A percentile compares a stretch with the other conserved stretches of the same genome.
These are phyloP conservation scores for Agarophyton chilense DNA, from an alignment of 23 red algal species.

Conservation along the genomic window DNA sequence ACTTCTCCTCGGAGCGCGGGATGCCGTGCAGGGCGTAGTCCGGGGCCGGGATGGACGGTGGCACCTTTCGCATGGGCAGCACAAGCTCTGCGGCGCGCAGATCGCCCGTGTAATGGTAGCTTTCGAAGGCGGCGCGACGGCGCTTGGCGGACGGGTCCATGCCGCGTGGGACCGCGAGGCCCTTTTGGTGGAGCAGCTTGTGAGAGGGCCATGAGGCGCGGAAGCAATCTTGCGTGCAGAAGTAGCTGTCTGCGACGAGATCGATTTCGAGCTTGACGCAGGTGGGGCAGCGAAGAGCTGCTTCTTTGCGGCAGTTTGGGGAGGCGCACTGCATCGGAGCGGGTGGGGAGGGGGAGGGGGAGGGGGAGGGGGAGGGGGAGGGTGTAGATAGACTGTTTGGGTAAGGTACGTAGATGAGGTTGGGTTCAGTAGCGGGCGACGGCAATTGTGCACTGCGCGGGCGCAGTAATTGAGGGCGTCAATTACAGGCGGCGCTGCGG, in stretches of 20 bases:
- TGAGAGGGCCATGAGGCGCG: constrained; percentile 67
- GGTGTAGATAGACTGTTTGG: neutral
- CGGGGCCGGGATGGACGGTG: constrained; percentile 43
- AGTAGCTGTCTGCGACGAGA: constrained; percentile 51
- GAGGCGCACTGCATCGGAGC: constrained; percentile 54
- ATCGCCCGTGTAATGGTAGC: constrained; percentile 75
- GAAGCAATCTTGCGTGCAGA: constrained; percentile 90
- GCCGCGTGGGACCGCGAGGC: neutral
- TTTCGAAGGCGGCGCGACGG: constrained; percentile 35
- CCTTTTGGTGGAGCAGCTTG: constrained; percentile 80
- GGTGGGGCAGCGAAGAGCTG: constrained; percentile 68
- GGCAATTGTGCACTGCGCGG: neutral
- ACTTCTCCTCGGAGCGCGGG: constrained; percentile 71
- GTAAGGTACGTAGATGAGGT: neutral
- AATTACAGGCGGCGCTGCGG: too few relatives aligned
- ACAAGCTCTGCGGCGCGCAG: constrained; percentile 57
- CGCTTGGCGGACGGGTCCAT: constrained; percentile 28
- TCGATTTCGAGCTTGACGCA: constrained; percentile 80
- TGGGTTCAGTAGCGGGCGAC: neutral
- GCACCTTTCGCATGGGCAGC: constrained; percentile 60
- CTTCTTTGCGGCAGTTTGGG: constrained; percentile 35
- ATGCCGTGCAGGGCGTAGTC: constrained; percentile 74
- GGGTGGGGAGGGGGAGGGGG: neutral
- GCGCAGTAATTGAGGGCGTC: too few relatives aligned
- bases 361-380: neutral